Conservation (phyloP, 1,284 basidiomycete species). For the Mycena sp. region DNA sequence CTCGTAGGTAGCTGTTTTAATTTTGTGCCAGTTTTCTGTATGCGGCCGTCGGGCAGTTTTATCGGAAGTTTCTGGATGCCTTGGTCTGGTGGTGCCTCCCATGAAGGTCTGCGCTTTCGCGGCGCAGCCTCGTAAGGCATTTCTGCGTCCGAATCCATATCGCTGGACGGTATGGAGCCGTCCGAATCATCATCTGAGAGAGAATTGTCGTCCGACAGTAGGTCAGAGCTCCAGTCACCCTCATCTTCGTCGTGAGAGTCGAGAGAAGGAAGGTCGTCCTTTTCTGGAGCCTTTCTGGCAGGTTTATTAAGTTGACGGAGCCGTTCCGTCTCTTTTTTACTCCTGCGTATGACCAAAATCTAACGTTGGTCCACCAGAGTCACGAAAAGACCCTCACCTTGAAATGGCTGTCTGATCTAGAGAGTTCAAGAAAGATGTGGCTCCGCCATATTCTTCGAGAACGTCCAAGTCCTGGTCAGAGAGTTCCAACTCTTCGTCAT, state of each 20-base stretch:
- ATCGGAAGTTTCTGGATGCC: slow-evolving; percentile 84
- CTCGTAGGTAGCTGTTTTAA: slow-evolving; percentile 43
- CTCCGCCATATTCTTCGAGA: slow-evolving; percentile 67
- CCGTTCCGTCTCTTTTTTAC: slow-evolving; percentile 79
- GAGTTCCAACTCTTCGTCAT: slow-evolving; percentile 61
- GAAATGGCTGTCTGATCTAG: slow-evolving; percentile 80
- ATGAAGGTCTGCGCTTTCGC: slow-evolving; percentile 60
- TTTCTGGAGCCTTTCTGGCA: slow-evolving; percentile 51
- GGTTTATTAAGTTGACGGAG: slow-evolving; percentile 75
- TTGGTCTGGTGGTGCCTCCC: slow-evolving; percentile 57
- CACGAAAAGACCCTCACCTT: slow-evolving; percentile 57
- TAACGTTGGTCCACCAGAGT: background rate
- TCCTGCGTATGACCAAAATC: slow-evolving; percentile 63
- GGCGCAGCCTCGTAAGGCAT: slow-evolving; percentile 76
- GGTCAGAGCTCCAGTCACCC: slow-evolving; percentile 41
- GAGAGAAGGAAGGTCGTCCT: slow-evolving; percentile 73
- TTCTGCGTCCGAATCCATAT: slow-evolving; percentile 71
- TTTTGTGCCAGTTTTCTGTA: slow-evolving; percentile 69
- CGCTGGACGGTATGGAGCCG: slow-evolving; percentile 32
- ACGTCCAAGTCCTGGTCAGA: slow-evolving; percentile 74
- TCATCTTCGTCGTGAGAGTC: slow-evolving; percentile 64
- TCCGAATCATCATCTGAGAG: slow-evolving; percentile 36
- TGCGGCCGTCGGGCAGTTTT: slow-evolving; percentile 83
- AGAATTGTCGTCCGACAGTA: slow-evolving; percentile 41
- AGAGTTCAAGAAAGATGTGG: slow-evolving; percentile 66